phyloP scores from a whole-genome alignment of 2,329 filamentous ascomycete species.

The Nemania sp. region DNA sequence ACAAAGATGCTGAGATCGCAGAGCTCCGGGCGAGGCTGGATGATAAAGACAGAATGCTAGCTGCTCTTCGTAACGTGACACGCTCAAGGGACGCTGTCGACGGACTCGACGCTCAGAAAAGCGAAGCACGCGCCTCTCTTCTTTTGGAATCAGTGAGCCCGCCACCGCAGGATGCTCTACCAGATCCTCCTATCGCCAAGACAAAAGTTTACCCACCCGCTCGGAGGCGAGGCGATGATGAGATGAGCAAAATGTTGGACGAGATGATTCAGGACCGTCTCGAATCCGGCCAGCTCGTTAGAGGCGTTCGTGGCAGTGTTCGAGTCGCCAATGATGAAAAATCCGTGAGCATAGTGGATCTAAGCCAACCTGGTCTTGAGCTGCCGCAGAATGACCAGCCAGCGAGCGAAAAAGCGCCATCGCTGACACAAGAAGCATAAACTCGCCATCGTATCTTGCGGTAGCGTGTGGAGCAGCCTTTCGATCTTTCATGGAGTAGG shows the following conservation, averaged over 20 bases:
- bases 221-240: constrained; percentile 74
- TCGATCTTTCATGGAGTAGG: constrained; percentile 35
- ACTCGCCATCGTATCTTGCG: constrained; percentile 28
- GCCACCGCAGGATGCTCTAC: constrained; percentile 39
- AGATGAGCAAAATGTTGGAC: constrained; percentile 91
- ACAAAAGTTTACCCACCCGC: constrained; percentile 41
- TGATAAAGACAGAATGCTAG: constrained; percentile 93
- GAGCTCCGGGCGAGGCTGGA: constrained; percentile 88
- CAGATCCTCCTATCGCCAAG: constrained; percentile 36
- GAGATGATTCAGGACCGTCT: constrained; percentile 95
- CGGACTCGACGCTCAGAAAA: constrained; percentile 43
- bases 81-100: constrained; percentile 85
- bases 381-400: constrained; percentile 46
- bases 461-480: constrained; percentile 35
- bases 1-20: constrained; percentile 91
- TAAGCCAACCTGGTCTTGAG: constrained; percentile 42
- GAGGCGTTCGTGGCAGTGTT: constrained; percentile 69
- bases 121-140: constrained; percentile 40
- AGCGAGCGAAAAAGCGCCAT: constrained; percentile 30
- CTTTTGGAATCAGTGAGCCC: constrained; percentile 42
- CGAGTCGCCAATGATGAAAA: constrained; percentile 57
- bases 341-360: constrained; percentile 43
- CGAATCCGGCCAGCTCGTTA: constrained; percentile 72
- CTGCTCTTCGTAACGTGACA: constrained; percentile 81
- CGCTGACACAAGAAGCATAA: constrained; percentile 36